These are phyloP conservation scores for Silene coronaria DNA, from an alignment of 179 eudicot species.

Conservation along the genomic window DNA sequence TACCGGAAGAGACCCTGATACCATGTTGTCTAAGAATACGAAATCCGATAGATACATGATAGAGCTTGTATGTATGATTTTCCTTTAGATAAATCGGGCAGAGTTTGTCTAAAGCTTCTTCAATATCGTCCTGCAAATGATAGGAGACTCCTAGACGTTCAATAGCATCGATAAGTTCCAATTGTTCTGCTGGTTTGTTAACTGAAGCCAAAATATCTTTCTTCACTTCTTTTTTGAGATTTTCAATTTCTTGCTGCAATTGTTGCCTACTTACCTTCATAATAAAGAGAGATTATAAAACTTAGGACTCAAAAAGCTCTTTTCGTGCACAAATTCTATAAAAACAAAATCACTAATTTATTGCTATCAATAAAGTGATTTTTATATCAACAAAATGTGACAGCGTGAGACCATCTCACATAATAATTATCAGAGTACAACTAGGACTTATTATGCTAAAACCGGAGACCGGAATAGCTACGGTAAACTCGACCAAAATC, in stretches of 20 bases:
- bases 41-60: constrained; percentile 27
- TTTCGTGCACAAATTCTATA: no score
- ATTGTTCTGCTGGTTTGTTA: neutral
- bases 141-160: constrained; percentile 40
- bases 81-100: neutral
- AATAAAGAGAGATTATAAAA: no score
- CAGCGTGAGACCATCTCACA: no score
- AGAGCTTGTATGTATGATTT: constrained; percentile 22
- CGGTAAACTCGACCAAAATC: no score
- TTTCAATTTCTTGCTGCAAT: constrained; percentile 18
- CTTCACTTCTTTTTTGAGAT: constrained; percentile 12
- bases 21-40: constrained; percentile 47
- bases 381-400: no score
- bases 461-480: no score
- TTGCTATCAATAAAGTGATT: no score
- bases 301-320: no score
- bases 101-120: constrained; percentile 7
- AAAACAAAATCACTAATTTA: no score
- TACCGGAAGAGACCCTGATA: constrained; percentile 23
- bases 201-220: neutral
- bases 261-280: constrained; percentile 26
- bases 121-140: constrained; percentile 33
- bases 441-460: no score
- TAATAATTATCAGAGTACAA: no score
- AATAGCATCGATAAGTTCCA: constrained; percentile 31